Conservation (phyloP, 2,329 filamentous ascomycete genomes). For the Erysiphe neolycopersici region DNA sequence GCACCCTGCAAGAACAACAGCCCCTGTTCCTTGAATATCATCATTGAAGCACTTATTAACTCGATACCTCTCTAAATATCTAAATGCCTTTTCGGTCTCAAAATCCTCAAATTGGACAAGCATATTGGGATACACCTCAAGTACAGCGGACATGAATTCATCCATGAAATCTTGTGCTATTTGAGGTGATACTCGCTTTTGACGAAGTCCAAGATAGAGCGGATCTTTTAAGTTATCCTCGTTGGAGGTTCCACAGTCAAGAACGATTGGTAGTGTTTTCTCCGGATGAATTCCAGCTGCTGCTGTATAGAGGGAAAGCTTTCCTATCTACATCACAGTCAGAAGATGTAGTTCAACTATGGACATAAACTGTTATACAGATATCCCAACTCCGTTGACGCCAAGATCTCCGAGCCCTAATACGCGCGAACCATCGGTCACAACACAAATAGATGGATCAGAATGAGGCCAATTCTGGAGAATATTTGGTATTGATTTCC, state of each 20-base stretch:
- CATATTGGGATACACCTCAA: constrained; percentile 40
- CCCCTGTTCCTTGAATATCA: constrained; percentile 91
- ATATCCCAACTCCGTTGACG: constrained; percentile 93
- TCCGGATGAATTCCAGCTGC: constrained; percentile 82
- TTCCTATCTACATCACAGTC: constrained; percentile 37
- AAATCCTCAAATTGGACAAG: constrained; percentile 92
- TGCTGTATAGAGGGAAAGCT: constrained; percentile 80
- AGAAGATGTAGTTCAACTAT: constrained; percentile 1
- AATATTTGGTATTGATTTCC: constrained; percentile 67
- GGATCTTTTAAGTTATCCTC: constrained; percentile 38
- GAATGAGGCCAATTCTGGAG: constrained; percentile 79
- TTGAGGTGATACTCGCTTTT: constrained; percentile 49
- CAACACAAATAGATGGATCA: constrained; percentile 81
- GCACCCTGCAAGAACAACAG: constrained; percentile 69
- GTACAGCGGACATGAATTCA: constrained; percentile 82
- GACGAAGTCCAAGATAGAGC: constrained; percentile 72
- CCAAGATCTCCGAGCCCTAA: constrained; percentile 84
- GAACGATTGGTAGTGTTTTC: constrained; percentile 49
- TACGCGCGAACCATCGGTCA: constrained; percentile 86
- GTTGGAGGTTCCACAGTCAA: constrained; percentile 40
- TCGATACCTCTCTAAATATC: constrained; percentile 72
- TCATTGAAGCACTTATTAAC: constrained; percentile 96
- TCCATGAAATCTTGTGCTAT: constrained; percentile 85
- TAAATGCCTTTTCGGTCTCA: constrained; percentile 78
- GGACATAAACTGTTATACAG: constrained; percentile 22